phyloP scores from a whole-genome alignment of 75 land plant species.

The Cunninghamia lanceolata region DNA sequence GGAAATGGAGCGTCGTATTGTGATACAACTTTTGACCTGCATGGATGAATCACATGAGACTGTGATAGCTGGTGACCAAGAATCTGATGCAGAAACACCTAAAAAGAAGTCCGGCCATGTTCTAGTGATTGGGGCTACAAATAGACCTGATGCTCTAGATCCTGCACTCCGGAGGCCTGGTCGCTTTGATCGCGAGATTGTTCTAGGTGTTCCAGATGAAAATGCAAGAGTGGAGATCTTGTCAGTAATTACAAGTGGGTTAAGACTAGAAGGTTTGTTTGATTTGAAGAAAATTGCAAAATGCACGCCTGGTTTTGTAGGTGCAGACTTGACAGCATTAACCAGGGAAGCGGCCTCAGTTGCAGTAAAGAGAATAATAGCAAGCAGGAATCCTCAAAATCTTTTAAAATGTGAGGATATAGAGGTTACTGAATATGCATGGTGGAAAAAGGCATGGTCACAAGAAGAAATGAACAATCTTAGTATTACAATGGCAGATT shows the following conservation, averaged over 20 bases:
- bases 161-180: slow-evolving; percentile 94
- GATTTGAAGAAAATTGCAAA: slow-evolving; percentile 79
- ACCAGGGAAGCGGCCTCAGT: slow-evolving; percentile 75
- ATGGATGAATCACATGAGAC: slow-evolving; percentile 79
- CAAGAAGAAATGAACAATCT: slow-evolving; percentile 75
- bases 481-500: slow-evolving; percentile 87
- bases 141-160: slow-evolving; percentile 93
- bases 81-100: slow-evolving; percentile 22
- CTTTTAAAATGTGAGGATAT: slow-evolving; percentile 1
- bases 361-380: slow-evolving; percentile 79
- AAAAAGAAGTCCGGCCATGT: slow-evolving; percentile 50
- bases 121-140: slow-evolving; percentile 97
- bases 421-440: slow-evolving; percentile 28
- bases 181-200: slow-evolving; percentile 87
- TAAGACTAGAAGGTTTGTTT: slow-evolving; percentile 82
- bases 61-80: slow-evolving; percentile 14
- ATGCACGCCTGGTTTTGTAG: slow-evolving; percentile 94
- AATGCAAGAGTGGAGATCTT: slow-evolving; percentile 75
- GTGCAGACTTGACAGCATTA: slow-evolving; percentile 83
- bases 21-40: slow-evolving; percentile 94
- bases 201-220: slow-evolving; percentile 89
- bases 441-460: slow-evolving; percentile 76
- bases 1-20: slow-evolving; percentile 96
- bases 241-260: slow-evolving; percentile 56
- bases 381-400: slow-evolving; percentile 36